Percentiles rank a stretch among this genome's conserved stretches.
phyloP scores from a whole-genome alignment of 2,329 filamentous ascomycete genomes.

The Cladosporium sp. region DNA sequence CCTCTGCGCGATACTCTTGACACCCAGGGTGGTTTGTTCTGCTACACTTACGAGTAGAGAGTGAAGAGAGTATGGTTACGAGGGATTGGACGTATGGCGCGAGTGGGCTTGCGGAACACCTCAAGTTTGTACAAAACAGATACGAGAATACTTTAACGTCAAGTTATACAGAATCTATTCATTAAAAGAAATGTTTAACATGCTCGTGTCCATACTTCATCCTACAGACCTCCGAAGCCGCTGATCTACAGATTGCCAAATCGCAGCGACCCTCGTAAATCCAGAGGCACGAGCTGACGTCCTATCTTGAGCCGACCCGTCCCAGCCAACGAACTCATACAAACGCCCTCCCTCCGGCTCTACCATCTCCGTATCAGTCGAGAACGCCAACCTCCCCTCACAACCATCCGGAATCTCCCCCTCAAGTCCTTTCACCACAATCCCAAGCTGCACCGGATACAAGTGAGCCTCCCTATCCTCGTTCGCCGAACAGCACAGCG shows the following conservation, averaged over 20 bases:
- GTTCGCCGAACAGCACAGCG: not conserved
- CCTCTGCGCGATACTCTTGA: constrained; percentile 29
- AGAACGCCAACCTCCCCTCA: not conserved
- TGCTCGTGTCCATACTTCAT: not conserved
- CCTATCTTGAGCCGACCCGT: not conserved
- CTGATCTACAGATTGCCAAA: not conserved
- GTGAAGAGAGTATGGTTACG: not conserved
- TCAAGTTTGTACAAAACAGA: not conserved
- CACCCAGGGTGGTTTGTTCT: constrained; percentile 26
- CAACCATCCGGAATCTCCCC: not conserved
- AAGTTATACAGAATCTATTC: not conserved
- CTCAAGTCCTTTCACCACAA: not conserved
- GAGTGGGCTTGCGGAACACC: not conserved
- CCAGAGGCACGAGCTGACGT: not conserved
- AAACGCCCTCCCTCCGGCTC: not conserved
- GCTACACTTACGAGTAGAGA: constrained; percentile 28
- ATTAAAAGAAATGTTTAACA: too few species aligned
- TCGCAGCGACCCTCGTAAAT: not conserved
- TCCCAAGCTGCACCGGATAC: not conserved
- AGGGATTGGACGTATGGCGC: not conserved
- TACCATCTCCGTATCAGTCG: not conserved
- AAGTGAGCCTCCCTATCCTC: not conserved
- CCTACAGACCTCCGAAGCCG: not conserved
- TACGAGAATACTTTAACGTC: not conserved
- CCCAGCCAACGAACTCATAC: not conserved